Evolutionary conservation across 1,284 basidiomycete species (phyloP), one percentile per base, ranked within the genome.

Genomic region (Veloboletus limbatus): DNA sequence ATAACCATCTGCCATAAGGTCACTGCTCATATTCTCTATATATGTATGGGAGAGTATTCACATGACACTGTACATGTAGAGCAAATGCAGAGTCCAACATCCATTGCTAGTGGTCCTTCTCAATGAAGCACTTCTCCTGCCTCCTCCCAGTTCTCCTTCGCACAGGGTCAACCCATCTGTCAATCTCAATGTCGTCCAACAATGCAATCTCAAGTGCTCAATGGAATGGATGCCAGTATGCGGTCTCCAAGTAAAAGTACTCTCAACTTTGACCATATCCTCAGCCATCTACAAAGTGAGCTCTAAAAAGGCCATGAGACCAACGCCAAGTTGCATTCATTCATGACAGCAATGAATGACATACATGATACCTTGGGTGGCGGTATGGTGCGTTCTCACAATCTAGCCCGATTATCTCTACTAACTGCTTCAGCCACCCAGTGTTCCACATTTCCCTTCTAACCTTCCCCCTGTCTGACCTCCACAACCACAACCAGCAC

Each of bases 1-100:
- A 94, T 93, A 0, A 94, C 97, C 53, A 87, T 99, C 39, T 96
- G 99, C 69, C 95, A 98, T 74, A 98, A 98, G 67, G 97, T 99
- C 31, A 92, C 96, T 0, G 93, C 94, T 11, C 90, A 92, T 34
- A 92, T 94, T 26, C 82, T 93, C 49, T 91, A 95, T 55, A 84
- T 97, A 8, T 84, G 96, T 59, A 83, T 77, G 0, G 85, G 92
- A 31, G 90, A 94, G 48, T 96, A 99, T 61, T 86, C 82, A 1
- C 78, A 81, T 51, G 75, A 80, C 36, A 84, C 84, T 32, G 76
- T 81, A 13, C 78, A 83, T 38, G 76, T 77, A 34, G 84, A 88
- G 55, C 79, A 82, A 43, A 54, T 54, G 48, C 68, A 59, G 46
- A 49, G 42, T 43, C 65, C 53, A 48, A 11, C n/a, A 8, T 54